A percentile compares a stretch with the other conserved stretches of the same genome.
These are phyloP conservation scores for Kwoniella sp. DNA, from an alignment of 768 basidiomycete genomes.

Conservation along the genomic window DNA sequence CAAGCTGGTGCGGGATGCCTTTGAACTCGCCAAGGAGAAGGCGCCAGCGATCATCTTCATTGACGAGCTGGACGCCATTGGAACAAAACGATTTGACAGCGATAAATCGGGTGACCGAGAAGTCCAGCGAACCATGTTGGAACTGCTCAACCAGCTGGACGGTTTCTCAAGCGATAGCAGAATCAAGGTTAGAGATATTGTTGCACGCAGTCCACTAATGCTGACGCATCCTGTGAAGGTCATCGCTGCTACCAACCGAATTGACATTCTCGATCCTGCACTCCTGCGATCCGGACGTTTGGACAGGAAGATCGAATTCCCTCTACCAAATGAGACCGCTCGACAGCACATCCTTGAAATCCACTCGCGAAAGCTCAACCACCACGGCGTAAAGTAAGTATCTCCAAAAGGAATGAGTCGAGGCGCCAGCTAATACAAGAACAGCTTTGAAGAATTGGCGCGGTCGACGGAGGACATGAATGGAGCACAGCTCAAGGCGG, in stretches of 20 bases:
- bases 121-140: constrained; percentile 99
- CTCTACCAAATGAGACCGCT: constrained; percentile 92
- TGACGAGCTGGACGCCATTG: constrained; percentile 97
- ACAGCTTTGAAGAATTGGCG: constrained; percentile 81
- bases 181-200: constrained; percentile 71
- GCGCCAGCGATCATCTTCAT: constrained; percentile 99
- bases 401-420: neutral
- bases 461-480: constrained; percentile 98
- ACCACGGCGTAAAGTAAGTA: constrained; percentile 70
- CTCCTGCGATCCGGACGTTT: constrained; percentile 96
- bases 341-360: constrained; percentile 94
- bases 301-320: constrained; percentile 98
- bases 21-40: constrained; percentile 96
- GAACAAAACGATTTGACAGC: constrained; percentile 96
- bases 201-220: too few relatives aligned
- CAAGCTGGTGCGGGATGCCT: constrained; percentile 96
- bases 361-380: constrained; percentile 93
- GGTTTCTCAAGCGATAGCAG: constrained; percentile 95
- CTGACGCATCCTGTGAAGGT: too few relatives aligned
- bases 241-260: constrained; percentile 97
- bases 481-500: constrained; percentile 72
- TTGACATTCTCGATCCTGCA: constrained; percentile 96
- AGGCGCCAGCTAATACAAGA: neutral
- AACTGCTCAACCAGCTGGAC: constrained; percentile 94
- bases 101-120: constrained; percentile 99